Base-by-base conservation (phyloP, 2,329 filamentous ascomycete species). In the Cordyceps militaris region DNA sequence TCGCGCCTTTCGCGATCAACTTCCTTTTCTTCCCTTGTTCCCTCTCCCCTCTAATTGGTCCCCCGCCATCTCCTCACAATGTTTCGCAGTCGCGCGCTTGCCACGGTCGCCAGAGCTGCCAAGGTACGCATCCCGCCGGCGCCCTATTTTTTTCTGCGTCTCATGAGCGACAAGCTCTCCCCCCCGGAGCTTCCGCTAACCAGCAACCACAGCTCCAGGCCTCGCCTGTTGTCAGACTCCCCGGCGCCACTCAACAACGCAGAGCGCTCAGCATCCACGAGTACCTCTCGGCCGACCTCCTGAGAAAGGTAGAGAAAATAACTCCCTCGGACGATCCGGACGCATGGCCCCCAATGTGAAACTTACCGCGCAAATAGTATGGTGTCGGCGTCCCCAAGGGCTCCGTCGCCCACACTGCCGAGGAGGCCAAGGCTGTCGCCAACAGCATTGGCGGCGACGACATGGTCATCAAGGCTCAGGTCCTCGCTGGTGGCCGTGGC, bases 381-480 rank as follows among this genome's bases (percentile, higher is more conserved):
- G 93, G 91, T 73, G 85, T 99, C 69, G 90, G 91, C 66, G 90
- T 97, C 46, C 94, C 94, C 67, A 88, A 91, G 74, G 94, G 94
- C 66, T 80, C 87, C 71, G 91, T 96, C 69, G 94, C 94, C 66
- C 19, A 85, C 74, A 87, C 79, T 62, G 84, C 88, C 49, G 84
- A 87, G 69, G 94, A 97, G 81, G 94, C 94, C 65, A 93, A 97
- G 83, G 80, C 84, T 67, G 84, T 97, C 69, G 94, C 94, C 59
- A 92, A 93, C 79, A 79, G 86, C 65, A 94, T 99, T 70, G 89
- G 91, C 80, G 88, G 83, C 68, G 93, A 96, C 72, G 94, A 99
- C 75, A 93, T 97, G 85, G 94, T 99, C 67, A 97, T 99, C 84
- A 99, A 99, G 85, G 94, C 94, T 62, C 94, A 99, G 81, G 94